Evolutionary conservation across 495 filamentous ascomycete genomes (phyloP).

Genomic region (Echria macrotheca): DNA sequence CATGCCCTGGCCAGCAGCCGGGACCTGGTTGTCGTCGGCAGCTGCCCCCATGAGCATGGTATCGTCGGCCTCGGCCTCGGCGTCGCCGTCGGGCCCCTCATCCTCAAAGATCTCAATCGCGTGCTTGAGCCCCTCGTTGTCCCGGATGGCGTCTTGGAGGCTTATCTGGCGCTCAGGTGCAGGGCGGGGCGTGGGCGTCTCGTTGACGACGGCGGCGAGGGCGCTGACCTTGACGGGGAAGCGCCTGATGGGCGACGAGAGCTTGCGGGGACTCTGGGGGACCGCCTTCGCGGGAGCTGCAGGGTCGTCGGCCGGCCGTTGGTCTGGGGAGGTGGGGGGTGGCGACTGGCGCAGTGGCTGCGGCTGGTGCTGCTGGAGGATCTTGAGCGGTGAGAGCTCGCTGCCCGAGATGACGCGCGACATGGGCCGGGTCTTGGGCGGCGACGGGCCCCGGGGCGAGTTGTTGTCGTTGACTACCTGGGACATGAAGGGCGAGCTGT

Average conservation of each 20-base stretch:
- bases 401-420: conserved; percentile 43
- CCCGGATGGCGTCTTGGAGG: conserved; percentile 38
- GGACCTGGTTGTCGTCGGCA: conserved; percentile 5
- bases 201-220: conserved; percentile 18
- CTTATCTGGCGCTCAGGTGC: conserved; percentile 31
- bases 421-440: conserved; percentile 37
- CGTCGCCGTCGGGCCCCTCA: conserved; percentile 25
- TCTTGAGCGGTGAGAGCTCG: conserved; percentile 47
- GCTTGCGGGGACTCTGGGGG: conserved; percentile 40
- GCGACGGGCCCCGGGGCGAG: conserved; percentile 19
- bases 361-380: conserved; percentile 31
- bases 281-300: conserved; percentile 27
- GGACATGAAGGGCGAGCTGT: conserved; percentile 27
- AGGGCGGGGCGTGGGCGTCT: conserved; percentile 14
- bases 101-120: conserved; percentile 52
- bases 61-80: conserved; percentile 18
- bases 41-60: conserved; percentile 18
- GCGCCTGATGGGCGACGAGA: conserved; percentile 44
- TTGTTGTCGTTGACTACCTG: conserved; percentile 20
- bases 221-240: conserved; percentile 48
- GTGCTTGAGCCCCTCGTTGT: conserved; percentile 37
- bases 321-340: conserved; percentile 14
- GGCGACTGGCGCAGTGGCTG: conserved; percentile 21
- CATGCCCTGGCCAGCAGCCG: background rate
- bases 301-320: conserved; percentile 13